Evolutionary conservation across 495 filamentous ascomycete genomes (phyloP).

Genomic region (Penicillium cosmopolitanum): DNA sequence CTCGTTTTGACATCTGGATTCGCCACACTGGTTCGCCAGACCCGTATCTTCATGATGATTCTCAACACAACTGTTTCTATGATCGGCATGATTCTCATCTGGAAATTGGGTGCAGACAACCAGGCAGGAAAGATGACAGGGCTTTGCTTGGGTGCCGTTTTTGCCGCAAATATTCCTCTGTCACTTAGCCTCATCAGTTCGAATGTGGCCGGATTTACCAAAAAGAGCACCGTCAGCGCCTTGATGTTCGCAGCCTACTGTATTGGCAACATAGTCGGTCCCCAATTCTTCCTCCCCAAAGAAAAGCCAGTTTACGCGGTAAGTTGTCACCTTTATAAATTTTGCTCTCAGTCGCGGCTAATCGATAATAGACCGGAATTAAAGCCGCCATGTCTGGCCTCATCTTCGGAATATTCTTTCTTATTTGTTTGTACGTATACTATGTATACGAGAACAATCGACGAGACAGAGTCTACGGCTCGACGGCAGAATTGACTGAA

Average conservation of each 20-base stretch:
- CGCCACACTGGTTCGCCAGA: conserved; percentile 30
- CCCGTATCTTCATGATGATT: conserved; percentile 41
- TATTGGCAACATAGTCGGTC: conserved; percentile 43
- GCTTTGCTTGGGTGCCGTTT: conserved; percentile 56
- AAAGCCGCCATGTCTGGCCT: conserved; percentile 35
- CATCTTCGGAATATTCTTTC: conserved; percentile 30
- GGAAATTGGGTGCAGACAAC: conserved; percentile 55
- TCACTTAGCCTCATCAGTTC: conserved; percentile 58
- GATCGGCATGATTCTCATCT: conserved; percentile 61
- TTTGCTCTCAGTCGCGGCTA: no score
- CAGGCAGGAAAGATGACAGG: conserved; percentile 55
- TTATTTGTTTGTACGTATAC: conserved; percentile 27
- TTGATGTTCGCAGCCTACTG: conserved; percentile 44
- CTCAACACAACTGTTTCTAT: conserved; percentile 38
- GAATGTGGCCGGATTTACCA: conserved; percentile 69
- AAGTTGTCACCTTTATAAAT: conserved; percentile 10
- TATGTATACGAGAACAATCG: conserved; percentile 33
- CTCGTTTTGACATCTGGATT: conserved; percentile 36
- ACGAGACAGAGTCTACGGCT: conserved; percentile 30
- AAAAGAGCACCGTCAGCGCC: conserved; percentile 55
- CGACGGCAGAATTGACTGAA: conserved; percentile 25
- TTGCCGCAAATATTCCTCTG: conserved; percentile 59
- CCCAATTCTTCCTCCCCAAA: conserved; percentile 37
- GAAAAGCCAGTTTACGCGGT: conserved; percentile 42
- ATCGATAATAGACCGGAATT: conserved; percentile 28